phyloP scores from a whole-genome alignment of 352 stramenopile genomes.

The Pythium grandisporangium region DNA sequence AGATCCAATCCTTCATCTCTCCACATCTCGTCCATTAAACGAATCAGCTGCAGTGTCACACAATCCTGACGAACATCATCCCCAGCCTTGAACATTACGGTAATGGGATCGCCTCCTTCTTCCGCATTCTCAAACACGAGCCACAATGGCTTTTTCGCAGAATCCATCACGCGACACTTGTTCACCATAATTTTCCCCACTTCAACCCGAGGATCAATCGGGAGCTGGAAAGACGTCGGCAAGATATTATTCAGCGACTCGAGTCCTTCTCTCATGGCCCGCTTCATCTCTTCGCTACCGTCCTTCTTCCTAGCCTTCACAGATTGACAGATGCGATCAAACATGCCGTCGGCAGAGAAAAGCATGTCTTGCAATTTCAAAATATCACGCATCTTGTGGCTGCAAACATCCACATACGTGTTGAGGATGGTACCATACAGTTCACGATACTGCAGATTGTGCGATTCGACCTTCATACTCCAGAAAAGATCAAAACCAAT shows the following conservation, averaged over 20 bases:
- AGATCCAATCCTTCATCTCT: conserved; percentile 87
- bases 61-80: conserved; percentile 95
- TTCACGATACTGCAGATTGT: conserved; percentile 73
- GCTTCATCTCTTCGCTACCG: conserved; percentile 74
- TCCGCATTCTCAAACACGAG: conserved; percentile 81
- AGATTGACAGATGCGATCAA: conserved; percentile 73
- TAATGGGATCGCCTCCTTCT: conserved; percentile 68
- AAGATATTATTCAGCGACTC: conserved; percentile 78
- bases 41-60: conserved; percentile 88
- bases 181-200: conserved; percentile 75
- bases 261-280: conserved; percentile 69
- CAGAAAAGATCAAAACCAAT: conserved; percentile 88
- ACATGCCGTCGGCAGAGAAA: conserved; percentile 71
- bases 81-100: conserved; percentile 91
- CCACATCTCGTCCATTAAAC: conserved; percentile 92
- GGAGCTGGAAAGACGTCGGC: conserved; percentile 79
- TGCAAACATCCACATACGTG: conserved; percentile 79
- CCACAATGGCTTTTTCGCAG: conserved; percentile 86
- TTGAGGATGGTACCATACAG: conserved; percentile 78
- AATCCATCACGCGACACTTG: conserved; percentile 88
- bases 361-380: conserved; percentile 86
- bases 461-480: conserved; percentile 84
- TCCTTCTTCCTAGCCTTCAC: conserved; percentile 83
- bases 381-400: conserved; percentile 88
- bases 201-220: conserved; percentile 78